phyloP scores from a whole-genome alignment of 2,329 filamentous ascomycete genomes.

The Exophiala spinifera region DNA sequence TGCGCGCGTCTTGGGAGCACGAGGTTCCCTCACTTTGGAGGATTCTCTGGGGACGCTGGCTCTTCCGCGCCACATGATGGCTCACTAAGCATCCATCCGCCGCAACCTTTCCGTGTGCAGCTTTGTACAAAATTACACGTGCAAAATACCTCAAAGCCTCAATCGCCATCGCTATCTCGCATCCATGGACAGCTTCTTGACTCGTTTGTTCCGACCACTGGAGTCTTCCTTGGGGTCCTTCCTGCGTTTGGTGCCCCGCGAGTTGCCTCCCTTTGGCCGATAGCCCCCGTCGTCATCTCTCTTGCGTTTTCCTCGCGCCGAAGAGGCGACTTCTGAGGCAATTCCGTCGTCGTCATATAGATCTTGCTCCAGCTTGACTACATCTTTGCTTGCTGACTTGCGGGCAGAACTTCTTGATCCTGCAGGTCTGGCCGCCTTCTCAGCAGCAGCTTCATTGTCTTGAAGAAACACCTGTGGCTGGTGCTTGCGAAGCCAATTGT shows the following conservation, averaged over 20 bases:
- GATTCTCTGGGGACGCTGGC: too few species aligned
- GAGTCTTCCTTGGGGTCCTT: conserved; percentile 31
- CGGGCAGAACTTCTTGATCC: conserved; percentile 43
- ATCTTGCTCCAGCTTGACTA: conserved; percentile 37
- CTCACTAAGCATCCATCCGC: not conserved
- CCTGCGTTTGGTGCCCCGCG: conserved; percentile 38
- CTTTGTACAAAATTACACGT: not conserved
- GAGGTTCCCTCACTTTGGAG: too few species aligned
- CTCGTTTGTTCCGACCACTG: conserved; percentile 14
- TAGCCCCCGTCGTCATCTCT: conserved; percentile 48
- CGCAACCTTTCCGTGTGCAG: not conserved
- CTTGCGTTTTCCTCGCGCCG: conserved; percentile 45
- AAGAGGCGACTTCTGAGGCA: conserved; percentile 33
- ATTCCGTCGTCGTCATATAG: conserved; percentile 44
- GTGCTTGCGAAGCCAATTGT: conserved; percentile 89
- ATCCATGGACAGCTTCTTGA: conserved; percentile 24
- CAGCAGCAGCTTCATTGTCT: conserved; percentile 57
- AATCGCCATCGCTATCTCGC: conserved; percentile 9
- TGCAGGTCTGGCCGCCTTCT: conserved; percentile 42
- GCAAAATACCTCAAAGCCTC: not conserved
- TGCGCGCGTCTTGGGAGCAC: too few species aligned
- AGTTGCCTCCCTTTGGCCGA: conserved; percentile 46
- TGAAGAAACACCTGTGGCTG: conserved; percentile 82
- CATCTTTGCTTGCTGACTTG: conserved; percentile 30
- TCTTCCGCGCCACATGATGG: not conserved